Percentiles rank a stretch among this genome's conserved stretches.
Evolutionary conservation across 345 rosid genomes (phyloP).

Genomic region (Eucalyptus cladocalyx): DNA sequence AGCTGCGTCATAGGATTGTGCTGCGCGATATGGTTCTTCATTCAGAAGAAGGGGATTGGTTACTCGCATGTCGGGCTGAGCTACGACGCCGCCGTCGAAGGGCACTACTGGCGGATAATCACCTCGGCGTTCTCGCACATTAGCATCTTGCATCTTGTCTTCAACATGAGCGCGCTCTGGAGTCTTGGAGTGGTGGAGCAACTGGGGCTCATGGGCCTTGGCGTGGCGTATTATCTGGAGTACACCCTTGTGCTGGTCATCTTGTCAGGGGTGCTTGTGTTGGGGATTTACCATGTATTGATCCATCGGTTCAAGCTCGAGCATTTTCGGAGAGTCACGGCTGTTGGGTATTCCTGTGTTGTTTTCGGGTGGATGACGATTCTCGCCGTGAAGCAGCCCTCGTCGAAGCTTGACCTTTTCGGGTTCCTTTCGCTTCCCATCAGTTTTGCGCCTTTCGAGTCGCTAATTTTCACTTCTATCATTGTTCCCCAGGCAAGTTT

Average conservation of each 20-base stretch:
- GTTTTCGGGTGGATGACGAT: conserved; percentile 99
- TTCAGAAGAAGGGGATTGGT: conserved; percentile 86
- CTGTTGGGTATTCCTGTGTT: conserved; percentile 98
- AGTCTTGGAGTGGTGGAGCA: conserved; percentile 91
- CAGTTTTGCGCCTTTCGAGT: conserved; percentile 94
- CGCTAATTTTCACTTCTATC: conserved; percentile 85
- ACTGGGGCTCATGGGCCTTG: conserved; percentile 61
- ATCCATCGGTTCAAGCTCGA: conserved; percentile 71
- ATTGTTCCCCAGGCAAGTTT: conserved; percentile 99
- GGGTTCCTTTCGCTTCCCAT: conserved; percentile 93
- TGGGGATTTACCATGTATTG: conserved; percentile 72
- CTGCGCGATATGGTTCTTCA: conserved; percentile 65
- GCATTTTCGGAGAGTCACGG: conserved; percentile 83
- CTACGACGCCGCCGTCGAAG: conserved; percentile 69
- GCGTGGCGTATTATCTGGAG: conserved; percentile 73
- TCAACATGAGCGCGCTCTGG: conserved; percentile 98
- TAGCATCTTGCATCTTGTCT: conserved; percentile 84
- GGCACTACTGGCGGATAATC: conserved; percentile 90
- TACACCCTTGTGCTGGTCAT: conserved; percentile 74
- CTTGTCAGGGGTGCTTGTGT: conserved; percentile 63
- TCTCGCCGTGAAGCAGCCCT: conserved; percentile 88
- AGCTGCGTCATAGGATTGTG: conserved; percentile 69
- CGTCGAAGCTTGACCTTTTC: conserved; percentile 82
- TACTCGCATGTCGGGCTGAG: conserved; percentile 90
- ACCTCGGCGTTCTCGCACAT: conserved; percentile 96